Percentiles rank a stretch among this genome's conserved stretches.
phyloP scores from a whole-genome alignment of 106 monocot species.

The Apostasia ramifera region DNA sequence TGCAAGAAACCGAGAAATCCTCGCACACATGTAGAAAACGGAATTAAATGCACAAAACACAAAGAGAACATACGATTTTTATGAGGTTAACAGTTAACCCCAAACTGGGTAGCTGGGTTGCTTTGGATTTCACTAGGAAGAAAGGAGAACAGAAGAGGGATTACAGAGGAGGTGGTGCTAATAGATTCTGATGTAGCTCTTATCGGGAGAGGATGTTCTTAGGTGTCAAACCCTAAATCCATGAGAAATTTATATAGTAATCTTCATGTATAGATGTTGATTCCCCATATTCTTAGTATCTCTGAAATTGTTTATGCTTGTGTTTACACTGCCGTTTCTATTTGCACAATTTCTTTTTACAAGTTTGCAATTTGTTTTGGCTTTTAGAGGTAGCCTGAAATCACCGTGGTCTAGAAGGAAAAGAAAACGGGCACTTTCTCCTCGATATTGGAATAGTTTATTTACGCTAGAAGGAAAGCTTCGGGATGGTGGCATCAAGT shows the following conservation, averaged over 20 bases:
- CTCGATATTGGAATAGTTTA: conserved; percentile 35
- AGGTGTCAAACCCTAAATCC: not conserved
- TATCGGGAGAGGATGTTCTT: not conserved
- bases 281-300: not conserved
- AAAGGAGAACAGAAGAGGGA: too few species aligned
- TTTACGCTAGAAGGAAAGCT: conserved; percentile 64
- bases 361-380: not conserved
- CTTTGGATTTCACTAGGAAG: too few species aligned
- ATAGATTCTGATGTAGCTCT: too few species aligned
- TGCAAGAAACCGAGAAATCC: too few species aligned
- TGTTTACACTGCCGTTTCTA: not conserved
- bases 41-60: too few species aligned
- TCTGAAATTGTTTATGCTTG: not conserved
- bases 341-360: not conserved
- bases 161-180: too few species aligned
- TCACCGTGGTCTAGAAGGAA: conserved; percentile 77
- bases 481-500: conserved; percentile 65
- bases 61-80: too few species aligned
- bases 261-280: not conserved
- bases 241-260: not conserved
- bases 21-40: too few species aligned
- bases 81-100: too few species aligned
- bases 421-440: conserved; percentile 55
- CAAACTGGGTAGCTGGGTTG: too few species aligned
- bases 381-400: conserved; percentile 51